Base-by-base conservation (phyloP, 2,329 filamentous ascomycete species). In the Polytolypa hystricis region DNA sequence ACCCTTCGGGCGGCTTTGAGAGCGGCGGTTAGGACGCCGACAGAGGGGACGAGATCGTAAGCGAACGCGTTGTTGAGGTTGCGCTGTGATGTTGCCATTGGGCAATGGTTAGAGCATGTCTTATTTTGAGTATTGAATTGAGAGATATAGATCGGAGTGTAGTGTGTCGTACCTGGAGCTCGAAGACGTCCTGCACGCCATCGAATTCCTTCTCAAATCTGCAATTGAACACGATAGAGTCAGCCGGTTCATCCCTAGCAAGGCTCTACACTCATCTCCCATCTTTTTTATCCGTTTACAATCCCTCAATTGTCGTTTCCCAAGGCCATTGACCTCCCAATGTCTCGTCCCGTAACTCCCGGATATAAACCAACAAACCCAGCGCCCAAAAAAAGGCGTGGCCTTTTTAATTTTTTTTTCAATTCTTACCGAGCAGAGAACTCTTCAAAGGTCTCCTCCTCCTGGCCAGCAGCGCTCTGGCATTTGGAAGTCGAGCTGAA, bases 161-260 rank as follows among this genome's bases (percentile, higher is more conserved):
- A 12, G 12, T 17, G 7, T 27, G 25, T 21, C n/a, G 12, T 21
- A 94, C 87, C 85, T 95, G 87, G 60, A 98, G 85, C 79, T 98
- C 91, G 66, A 98, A 98, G 60, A 96, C 89, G 71, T 98, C 91
- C 70, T 96, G 85, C 50, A 98, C 91, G 58, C 70, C 68, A 47
- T 98, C 89, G 61, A 98, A 98, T 71, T 98, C 91, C 78, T 95
- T 95, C 77, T 98, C 91, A 61, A 93, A 98, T 71, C 91, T 98
- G 62, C 57, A 46, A 47, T 51, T 54, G 40, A 40, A 40, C 35
- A 43, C 45, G 40, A 44, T 41, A 40, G 42, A 17, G 51, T 71
- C 56, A 66, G 62, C 54, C 21, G n/a, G n/a, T 25, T 25, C 7
- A 7, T n/a, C 21, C 7, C 7, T 7, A 25, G n/a, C n/a, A 25